These are phyloP conservation scores for Yamagishiella unicocca DNA, from an alignment of 139 green algal genomes.

Conservation along the genomic window DNA sequence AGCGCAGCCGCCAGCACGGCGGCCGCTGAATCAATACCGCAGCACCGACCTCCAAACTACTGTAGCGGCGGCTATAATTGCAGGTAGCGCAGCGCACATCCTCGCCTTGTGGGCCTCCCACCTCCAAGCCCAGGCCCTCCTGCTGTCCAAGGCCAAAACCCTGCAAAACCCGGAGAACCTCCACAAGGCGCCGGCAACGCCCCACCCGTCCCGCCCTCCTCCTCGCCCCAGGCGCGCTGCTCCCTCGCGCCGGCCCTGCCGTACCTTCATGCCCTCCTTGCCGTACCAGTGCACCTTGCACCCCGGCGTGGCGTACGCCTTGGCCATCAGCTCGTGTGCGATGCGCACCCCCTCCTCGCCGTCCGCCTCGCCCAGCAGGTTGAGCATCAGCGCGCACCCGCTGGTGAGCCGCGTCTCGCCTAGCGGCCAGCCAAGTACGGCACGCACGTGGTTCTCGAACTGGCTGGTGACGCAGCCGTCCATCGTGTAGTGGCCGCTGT, in stretches of 20 bases:
- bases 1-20: too few relatives aligned
- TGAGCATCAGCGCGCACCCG: slow-evolving; percentile 73
- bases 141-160: too few relatives aligned
- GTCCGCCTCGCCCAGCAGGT: slow-evolving; percentile 85
- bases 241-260: background rate
- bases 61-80: too few relatives aligned
- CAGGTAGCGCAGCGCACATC: too few relatives aligned
- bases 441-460: slow-evolving; percentile 96
- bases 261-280: slow-evolving; percentile 80
- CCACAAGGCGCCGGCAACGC: too few relatives aligned
- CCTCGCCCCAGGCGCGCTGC: background rate
- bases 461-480: slow-evolving; percentile 89
- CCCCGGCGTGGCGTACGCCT: slow-evolving; percentile 77
- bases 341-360: slow-evolving; percentile 77
- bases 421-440: slow-evolving; percentile 95
- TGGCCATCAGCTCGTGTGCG: slow-evolving; percentile 81
- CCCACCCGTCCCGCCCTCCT: too few relatives aligned
- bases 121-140: too few relatives aligned
- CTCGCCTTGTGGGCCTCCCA: too few relatives aligned
- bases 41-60: too few relatives aligned
- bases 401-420: slow-evolving; percentile 76
- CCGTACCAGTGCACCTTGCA: slow-evolving; percentile 96
- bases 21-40: too few relatives aligned
- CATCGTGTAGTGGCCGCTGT: slow-evolving; percentile 98
- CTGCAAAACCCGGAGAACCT: too few relatives aligned